These are phyloP conservation scores for Coniochaeta sp. DNA, from an alignment of 2,329 filamentous ascomycete species.

Conservation along the genomic window DNA sequence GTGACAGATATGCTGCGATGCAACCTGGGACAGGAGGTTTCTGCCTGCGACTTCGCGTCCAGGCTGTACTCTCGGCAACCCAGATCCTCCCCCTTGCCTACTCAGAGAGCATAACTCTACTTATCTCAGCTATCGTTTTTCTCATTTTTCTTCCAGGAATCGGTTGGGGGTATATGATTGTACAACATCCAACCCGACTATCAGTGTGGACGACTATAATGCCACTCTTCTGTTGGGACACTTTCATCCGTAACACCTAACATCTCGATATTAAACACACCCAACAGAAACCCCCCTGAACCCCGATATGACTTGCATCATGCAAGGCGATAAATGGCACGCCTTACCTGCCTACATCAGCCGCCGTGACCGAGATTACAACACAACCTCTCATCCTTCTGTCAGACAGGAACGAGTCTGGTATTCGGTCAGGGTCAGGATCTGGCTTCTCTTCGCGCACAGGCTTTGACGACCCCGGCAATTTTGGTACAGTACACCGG, in stretches of 20 bases:
- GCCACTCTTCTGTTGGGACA: not conserved
- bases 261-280: not conserved
- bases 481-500: too few species aligned
- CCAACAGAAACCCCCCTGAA: not conserved
- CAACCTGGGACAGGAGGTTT: not conserved
- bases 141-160: not conserved
- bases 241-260: not conserved
- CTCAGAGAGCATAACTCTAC: too few species aligned
- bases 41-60: not conserved
- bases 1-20: not conserved
- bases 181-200: not conserved
- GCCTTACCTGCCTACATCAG: not conserved
- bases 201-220: not conserved
- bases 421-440: not conserved
- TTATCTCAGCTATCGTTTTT: not conserved
- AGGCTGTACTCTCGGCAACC: not conserved
- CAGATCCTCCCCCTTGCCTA: not conserved
- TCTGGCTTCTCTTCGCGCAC: not conserved
- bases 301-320: not conserved
- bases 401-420: not conserved
- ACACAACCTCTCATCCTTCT: not conserved
- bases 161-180: not conserved
- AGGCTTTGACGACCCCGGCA: not conserved
- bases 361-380: not conserved
- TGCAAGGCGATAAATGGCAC: not conserved